Conservation (phyloP, 2,329 filamentous ascomycete genomes). For the Xylariaceae sp. region DNA sequence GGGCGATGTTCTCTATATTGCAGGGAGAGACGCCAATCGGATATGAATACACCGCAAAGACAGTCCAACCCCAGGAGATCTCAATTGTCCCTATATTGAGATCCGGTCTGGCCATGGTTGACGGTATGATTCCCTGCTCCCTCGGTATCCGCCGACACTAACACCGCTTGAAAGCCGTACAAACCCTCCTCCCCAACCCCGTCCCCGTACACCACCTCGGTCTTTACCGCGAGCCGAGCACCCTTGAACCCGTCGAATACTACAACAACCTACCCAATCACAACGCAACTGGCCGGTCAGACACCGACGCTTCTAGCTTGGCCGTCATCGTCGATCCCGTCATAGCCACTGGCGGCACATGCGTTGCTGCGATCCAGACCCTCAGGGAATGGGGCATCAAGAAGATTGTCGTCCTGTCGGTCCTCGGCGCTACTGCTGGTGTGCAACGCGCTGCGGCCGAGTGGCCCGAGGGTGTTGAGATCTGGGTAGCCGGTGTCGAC, state of each 20-base stretch:
- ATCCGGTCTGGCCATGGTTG: conserved; percentile 86
- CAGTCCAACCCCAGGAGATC: conserved; percentile 59
- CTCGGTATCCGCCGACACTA: conserved; percentile 5
- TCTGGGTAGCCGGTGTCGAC: conserved; percentile 83
- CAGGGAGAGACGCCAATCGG: conserved; percentile 76
- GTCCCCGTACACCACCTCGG: conserved; percentile 90
- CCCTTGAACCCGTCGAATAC: conserved; percentile 88
- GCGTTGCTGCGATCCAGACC: conserved; percentile 82
- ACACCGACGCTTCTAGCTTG: conserved; percentile 42
- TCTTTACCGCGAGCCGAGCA: conserved; percentile 84
- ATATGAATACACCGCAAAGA: conserved; percentile 64
- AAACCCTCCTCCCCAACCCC: conserved; percentile 72
- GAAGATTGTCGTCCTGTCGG: conserved; percentile 67
- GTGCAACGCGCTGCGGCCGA: conserved; percentile 64
- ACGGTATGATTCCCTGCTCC: conserved; percentile 49
- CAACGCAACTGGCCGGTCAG: conserved; percentile 33
- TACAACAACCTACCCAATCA: conserved; percentile 94
- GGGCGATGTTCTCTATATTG: not conserved
- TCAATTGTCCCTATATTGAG: conserved; percentile 89
- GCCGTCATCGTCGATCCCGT: conserved; percentile 87
- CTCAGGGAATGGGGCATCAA: conserved; percentile 88
- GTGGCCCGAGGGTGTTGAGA: conserved; percentile 71
- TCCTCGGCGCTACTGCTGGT: conserved; percentile 70
- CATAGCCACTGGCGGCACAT: conserved; percentile 89
- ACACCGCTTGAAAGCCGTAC: conserved; percentile 52